Evolutionary conservation across 208 protist genomes (phyloP).

Genomic region (Vickermania spadyakhi): DNA sequence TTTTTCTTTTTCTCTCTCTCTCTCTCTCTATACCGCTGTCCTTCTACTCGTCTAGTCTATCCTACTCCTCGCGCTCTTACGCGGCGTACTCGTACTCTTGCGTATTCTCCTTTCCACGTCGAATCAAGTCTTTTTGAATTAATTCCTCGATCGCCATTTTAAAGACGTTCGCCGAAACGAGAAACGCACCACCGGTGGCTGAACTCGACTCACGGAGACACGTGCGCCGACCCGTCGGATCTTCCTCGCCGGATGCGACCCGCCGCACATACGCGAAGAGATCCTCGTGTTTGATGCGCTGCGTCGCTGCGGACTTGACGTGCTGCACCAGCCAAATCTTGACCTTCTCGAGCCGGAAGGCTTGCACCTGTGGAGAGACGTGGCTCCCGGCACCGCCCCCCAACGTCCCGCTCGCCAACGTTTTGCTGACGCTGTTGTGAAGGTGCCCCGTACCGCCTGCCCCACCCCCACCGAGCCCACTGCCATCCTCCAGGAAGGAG

Average conservation of each 20-base stretch:
- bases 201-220: neutral
- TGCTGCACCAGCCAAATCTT: neutral
- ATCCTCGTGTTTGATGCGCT: neutral
- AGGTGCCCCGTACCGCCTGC: no score
- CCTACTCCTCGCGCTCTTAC: constrained; percentile 3
- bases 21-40: no score
- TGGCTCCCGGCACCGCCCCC: no score
- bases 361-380: neutral
- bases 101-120: constrained; percentile 9
- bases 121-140: constrained; percentile 42
- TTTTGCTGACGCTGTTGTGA: neutral
- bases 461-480: no score
- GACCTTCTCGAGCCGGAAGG: neutral
- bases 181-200: constrained; percentile 5
- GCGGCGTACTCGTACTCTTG: constrained; percentile 1
- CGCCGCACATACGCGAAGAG: neutral
- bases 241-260: no score
- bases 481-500: neutral
- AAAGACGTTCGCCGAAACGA: constrained; percentile 20
- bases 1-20: neutral
- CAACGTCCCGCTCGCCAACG: no score
- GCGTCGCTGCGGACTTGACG: neutral
- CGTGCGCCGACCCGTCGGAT: no score
- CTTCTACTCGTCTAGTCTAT: no score
- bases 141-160: constrained; percentile 43